phyloP scores from a whole-genome alignment of 2,329 filamentous ascomycete genomes.

The Diaporthe citriasiana region DNA sequence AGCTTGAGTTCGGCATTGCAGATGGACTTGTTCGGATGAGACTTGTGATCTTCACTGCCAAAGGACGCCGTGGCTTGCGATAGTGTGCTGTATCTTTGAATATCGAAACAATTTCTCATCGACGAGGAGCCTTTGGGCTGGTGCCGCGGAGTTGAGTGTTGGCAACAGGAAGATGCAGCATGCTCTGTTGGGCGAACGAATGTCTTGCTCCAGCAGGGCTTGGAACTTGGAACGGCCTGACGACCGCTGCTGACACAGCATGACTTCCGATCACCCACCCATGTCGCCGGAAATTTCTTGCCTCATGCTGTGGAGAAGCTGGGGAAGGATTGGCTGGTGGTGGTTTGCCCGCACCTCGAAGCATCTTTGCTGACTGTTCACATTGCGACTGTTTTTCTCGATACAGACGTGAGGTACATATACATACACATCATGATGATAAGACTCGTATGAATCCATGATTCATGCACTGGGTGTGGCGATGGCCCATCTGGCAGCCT shows the following conservation, averaged over 20 bases:
- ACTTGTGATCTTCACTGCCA: constrained; percentile 7
- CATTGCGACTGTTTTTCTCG: neutral
- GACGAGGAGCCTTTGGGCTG: neutral
- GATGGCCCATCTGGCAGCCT: neutral
- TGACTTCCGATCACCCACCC: neutral
- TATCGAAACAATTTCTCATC: neutral
- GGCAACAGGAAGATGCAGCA: neutral
- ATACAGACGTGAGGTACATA: neutral
- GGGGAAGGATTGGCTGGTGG: constrained; percentile 28
- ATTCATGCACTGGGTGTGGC: constrained; percentile 11
- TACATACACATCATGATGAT: neutral
- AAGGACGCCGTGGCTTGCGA: neutral
- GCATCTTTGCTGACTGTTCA: constrained; percentile 15
- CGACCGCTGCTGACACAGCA: constrained; percentile 13
- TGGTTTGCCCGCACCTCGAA: constrained; percentile 19
- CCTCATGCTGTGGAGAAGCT: constrained; percentile 27
- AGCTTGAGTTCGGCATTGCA: constrained; percentile 33
- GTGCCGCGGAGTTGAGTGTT: neutral
- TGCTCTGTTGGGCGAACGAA: neutral
- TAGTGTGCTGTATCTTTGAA: neutral
- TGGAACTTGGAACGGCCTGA: constrained; percentile 2
- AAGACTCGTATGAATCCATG: constrained; percentile 1
- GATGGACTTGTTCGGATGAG: constrained; percentile 19
- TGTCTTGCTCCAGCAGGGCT: neutral
- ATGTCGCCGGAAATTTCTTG: constrained; percentile 30